Evolutionary conservation across 108 stramenopile species (phyloP).

Genomic region (Skeletonema potamos): DNA sequence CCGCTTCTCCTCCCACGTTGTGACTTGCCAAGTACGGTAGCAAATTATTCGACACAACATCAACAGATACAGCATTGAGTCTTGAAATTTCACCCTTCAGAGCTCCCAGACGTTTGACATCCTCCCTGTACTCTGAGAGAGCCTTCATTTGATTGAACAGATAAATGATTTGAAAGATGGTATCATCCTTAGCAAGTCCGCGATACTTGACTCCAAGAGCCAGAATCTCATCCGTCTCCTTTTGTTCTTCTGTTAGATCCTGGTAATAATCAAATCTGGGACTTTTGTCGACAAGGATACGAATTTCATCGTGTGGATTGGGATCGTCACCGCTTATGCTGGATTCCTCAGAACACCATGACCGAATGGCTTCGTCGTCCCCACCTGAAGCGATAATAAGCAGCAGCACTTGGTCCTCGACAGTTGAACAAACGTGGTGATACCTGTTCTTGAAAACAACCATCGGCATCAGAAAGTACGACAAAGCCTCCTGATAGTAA

Average conservation of each 20-base stretch:
- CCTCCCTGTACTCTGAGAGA: not conserved
- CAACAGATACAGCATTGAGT: not conserved
- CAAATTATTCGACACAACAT: not conserved
- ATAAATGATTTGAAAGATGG: not conserved
- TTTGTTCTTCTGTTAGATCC: not conserved
- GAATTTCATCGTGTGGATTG: not conserved
- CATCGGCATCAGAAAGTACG: not conserved
- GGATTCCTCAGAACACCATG: not conserved
- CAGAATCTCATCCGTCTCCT: not conserved
- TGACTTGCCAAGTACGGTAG: not conserved
- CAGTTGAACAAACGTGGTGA: not conserved
- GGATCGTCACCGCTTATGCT: not conserved
- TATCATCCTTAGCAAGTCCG: not conserved
- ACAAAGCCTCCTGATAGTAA: conserved; percentile 9
- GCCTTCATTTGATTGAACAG: not conserved
- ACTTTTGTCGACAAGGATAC: not conserved
- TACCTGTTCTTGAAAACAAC: not conserved
- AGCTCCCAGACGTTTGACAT: not conserved
- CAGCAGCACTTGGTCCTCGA: not conserved
- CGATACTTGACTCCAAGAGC: not conserved
- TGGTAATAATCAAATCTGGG: not conserved
- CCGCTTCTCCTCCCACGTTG: not conserved
- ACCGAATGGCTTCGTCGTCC: not conserved
- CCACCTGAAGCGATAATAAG: not conserved
- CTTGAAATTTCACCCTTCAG: too few relatives aligned